Conservation (phyloP, 306 rosid genomes). For the Fragaria ananassa region DNA sequence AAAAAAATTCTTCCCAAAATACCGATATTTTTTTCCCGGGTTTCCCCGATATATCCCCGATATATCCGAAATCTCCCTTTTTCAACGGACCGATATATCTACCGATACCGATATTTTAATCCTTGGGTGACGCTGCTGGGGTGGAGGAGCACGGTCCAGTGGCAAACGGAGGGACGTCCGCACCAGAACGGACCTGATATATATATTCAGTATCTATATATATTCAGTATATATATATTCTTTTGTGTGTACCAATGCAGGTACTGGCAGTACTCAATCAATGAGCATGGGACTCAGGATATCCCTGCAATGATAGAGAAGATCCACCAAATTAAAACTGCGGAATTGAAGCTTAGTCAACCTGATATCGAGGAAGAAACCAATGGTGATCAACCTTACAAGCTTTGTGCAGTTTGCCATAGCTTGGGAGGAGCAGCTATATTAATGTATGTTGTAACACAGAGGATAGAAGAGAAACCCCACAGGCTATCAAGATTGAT, state of each 20-base stretch:
- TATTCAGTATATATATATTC: no score
- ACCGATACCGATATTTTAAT: no score
- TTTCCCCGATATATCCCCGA: no score
- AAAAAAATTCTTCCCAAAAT: no score
- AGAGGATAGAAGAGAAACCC: slow-evolving; percentile 61
- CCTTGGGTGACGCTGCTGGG: no score
- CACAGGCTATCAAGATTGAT: slow-evolving; percentile 84
- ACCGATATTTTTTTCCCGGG: no score
- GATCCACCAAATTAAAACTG: slow-evolving; percentile 70
- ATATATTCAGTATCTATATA: no score
- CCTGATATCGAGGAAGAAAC: slow-evolving; percentile 58
- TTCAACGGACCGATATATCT: no score
- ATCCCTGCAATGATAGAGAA: slow-evolving; percentile 89
- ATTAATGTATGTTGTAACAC: slow-evolving; percentile 65
- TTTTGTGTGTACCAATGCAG: slow-evolving; percentile 34
- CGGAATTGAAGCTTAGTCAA: slow-evolving; percentile 65
- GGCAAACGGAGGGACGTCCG: no score
- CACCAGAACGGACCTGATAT: no score
- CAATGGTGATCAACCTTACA: slow-evolving; percentile 62
- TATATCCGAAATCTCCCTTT: no score
- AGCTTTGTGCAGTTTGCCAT: slow-evolving; percentile 76
- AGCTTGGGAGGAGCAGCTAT: slow-evolving; percentile 94
- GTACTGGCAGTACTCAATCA: slow-evolving; percentile 89
- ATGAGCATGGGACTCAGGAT: slow-evolving; percentile 90
- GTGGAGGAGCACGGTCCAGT: no score